Evolutionary conservation across 371 early-diverging fungal genomes (phyloP), one percentile per base, ranked within the genome.

Genomic region (Chytridiales sp.): DNA sequence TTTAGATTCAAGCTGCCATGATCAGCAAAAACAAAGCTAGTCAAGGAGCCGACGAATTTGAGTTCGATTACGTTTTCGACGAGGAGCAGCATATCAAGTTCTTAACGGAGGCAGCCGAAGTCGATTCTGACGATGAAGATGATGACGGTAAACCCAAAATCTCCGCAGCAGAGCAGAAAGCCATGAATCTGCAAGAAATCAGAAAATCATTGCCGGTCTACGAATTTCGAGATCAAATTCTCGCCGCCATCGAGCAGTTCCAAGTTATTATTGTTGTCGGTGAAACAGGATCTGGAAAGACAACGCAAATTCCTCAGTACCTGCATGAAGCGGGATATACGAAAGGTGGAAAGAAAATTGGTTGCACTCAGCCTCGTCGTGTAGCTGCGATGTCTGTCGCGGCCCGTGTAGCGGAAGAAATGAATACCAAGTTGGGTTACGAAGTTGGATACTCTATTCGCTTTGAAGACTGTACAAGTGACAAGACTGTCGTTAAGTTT

Each of bases 321-420:
- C 75, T 99, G 15, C 86, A 89, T 62, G 99, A 99, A 67, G 92
- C 90, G 13, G 97, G 97, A 8, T 95, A 90, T 61, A 90, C 92
- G 31, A 87, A 89, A 38, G 80, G 79, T 22, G 88, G 88, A 0
- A 89, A 86, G 72, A 93, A 93, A 69, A 85, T 99, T 67, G 97
- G 96, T 5, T 95, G 99, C 79, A 99, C 99, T 0, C 99, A 99
- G 71, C 99, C 99, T 1, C 88, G 99, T 59, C 88, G 99, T 63
- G 97, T 99, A 15, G 99, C 99, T 0, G 98, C 99, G 15, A 98
- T 98, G 94, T 89, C 90, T 76, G 97, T 99, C 0, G 98, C 99
- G 1, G 88, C 95, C 3, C 91, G 97, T 71, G 97, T 97, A 1
- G 92, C 95, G 0, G 96, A 95, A 56, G 97, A 97, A 72, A 90